phyloP scores from a whole-genome alignment of 192 early-diverging fungal genomes.

The Bifiguratus adelaidae region DNA sequence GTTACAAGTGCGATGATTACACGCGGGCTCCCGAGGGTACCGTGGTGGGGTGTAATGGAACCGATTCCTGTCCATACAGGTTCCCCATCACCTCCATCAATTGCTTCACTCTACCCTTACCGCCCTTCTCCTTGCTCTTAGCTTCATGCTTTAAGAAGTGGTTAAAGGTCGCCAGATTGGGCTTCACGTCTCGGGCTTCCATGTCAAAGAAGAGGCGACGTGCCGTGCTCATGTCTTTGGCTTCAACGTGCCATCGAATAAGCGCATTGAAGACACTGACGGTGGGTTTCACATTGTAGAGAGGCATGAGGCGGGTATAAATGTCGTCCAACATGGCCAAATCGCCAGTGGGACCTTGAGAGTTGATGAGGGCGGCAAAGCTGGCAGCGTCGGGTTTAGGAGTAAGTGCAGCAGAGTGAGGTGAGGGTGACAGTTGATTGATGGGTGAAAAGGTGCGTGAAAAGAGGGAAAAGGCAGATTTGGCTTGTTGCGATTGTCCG shows the following conservation, averaged over 20 bases:
- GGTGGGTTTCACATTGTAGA: slow-evolving; percentile 2
- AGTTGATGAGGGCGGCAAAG: slow-evolving; percentile 16
- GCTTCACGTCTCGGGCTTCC: slow-evolving; percentile 9
- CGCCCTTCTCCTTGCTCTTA: slow-evolving; percentile 6
- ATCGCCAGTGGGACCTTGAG: slow-evolving; percentile 17
- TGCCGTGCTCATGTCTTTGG: slow-evolving; percentile 10
- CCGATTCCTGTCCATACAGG: too few species aligned
- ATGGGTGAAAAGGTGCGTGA: neutral
- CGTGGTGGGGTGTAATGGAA: too few species aligned
- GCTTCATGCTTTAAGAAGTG: slow-evolving; percentile 20
- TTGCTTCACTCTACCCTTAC: slow-evolving; percentile 7
- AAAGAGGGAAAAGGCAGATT: neutral
- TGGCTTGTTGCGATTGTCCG: slow-evolving; percentile 7
- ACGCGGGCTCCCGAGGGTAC: too few species aligned
- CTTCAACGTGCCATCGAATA: slow-evolving; percentile 18
- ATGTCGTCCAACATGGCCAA: slow-evolving; percentile 8
- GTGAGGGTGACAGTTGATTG: neutral
- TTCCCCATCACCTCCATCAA: slow-evolving; percentile 15
- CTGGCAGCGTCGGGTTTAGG: slow-evolving; percentile 6
- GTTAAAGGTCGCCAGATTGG: slow-evolving; percentile 22
- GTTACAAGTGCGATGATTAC: too few species aligned
- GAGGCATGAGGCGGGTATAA: slow-evolving; percentile 19
- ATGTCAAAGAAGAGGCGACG: slow-evolving; percentile 15
- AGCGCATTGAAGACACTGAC: slow-evolving; percentile 10
- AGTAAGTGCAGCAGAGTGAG: neutral